phyloP scores from a whole-genome alignment of 225 moss, liverwort and hornwort genomes.

The Sphagnum contortum region DNA sequence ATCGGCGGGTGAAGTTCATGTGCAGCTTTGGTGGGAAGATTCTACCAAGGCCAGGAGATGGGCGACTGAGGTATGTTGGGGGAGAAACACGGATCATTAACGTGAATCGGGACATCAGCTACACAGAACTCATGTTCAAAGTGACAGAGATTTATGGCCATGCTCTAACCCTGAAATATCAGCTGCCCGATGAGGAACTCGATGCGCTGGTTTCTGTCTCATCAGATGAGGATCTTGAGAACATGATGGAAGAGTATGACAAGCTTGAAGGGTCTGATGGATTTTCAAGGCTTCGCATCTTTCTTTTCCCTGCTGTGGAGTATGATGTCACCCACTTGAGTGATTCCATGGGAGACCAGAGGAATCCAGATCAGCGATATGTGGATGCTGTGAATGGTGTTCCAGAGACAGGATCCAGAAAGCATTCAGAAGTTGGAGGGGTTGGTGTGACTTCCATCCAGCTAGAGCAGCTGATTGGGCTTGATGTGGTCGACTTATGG shows the following conservation, averaged over 20 bases:
- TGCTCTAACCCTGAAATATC: conserved; percentile 61
- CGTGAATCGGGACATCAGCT: conserved; percentile 74
- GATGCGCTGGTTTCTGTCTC: conserved; percentile 91
- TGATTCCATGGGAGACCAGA: conserved; percentile 53
- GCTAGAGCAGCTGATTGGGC: conserved; percentile 37
- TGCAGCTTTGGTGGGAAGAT: conserved; percentile 99
- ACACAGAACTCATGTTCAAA: conserved; percentile 58
- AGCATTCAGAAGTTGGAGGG: conserved; percentile 34
- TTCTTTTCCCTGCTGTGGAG: conserved; percentile 70
- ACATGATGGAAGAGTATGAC: conserved; percentile 98
- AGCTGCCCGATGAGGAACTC: conserved; percentile 92
- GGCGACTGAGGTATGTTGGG: conserved; percentile 84
- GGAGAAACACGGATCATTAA: conserved; percentile 88
- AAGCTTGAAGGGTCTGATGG: conserved; percentile 59
- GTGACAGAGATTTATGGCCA: conserved; percentile 64
- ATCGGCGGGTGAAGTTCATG: conserved; percentile 79
- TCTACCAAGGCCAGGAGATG: conserved; percentile 85
- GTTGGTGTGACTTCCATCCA: conserved; percentile 28
- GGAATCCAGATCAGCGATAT: conserved; percentile 83
- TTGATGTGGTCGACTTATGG: conserved; percentile 63
- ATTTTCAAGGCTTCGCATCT: conserved; percentile 77
- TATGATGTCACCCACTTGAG: conserved; percentile 38
- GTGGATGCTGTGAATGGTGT: conserved; percentile 95
- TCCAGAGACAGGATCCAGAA: conserved; percentile 46
- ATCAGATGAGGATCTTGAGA: conserved; percentile 81